Evolutionary conservation across 345 rosid species (phyloP).

Genomic region (Laguncularia racemosa): DNA sequence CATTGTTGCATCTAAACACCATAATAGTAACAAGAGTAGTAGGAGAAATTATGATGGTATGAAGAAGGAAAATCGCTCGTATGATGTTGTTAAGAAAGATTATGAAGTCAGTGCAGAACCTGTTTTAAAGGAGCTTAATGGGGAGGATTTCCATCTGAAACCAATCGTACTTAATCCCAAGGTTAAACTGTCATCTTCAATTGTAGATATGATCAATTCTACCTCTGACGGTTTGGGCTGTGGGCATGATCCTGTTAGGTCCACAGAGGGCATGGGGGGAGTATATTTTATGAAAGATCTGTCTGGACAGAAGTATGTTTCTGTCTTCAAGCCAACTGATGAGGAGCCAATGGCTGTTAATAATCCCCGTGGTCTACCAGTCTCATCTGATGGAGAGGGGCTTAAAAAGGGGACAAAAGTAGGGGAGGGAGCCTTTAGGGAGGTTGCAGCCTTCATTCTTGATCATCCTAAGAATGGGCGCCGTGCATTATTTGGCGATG

Average conservation of each 20-base stretch:
- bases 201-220: slow-evolving; percentile 3
- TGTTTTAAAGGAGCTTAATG: slow-evolving; percentile 17
- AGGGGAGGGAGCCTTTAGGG: slow-evolving; percentile 12
- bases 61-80: slow-evolving; percentile 9
- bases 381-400: slow-evolving; percentile 10
- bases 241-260: slow-evolving; percentile 6
- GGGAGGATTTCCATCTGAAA: slow-evolving; percentile 14
- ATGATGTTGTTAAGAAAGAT: neutral
- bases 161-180: slow-evolving; percentile 11
- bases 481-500: slow-evolving; percentile 3
- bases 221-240: neutral
- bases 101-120: slow-evolving; percentile 5
- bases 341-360: slow-evolving; percentile 12
- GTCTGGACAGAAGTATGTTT: slow-evolving; percentile 8
- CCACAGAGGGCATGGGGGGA: slow-evolving; percentile 8
- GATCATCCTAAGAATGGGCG: slow-evolving; percentile 9
- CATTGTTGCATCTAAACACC: slow-evolving; percentile 29
- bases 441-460: slow-evolving; percentile 13
- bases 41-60: slow-evolving; percentile 14
- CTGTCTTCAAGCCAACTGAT: slow-evolving; percentile 13
- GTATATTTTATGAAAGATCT: slow-evolving; percentile 4
- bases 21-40: neutral
- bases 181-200: neutral
- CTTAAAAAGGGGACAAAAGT: slow-evolving; percentile 13
- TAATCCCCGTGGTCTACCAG: slow-evolving; percentile 10